Base-by-base conservation (phyloP, 2,329 filamentous ascomycete genomes). In the Albifimbria verrucaria region DNA sequence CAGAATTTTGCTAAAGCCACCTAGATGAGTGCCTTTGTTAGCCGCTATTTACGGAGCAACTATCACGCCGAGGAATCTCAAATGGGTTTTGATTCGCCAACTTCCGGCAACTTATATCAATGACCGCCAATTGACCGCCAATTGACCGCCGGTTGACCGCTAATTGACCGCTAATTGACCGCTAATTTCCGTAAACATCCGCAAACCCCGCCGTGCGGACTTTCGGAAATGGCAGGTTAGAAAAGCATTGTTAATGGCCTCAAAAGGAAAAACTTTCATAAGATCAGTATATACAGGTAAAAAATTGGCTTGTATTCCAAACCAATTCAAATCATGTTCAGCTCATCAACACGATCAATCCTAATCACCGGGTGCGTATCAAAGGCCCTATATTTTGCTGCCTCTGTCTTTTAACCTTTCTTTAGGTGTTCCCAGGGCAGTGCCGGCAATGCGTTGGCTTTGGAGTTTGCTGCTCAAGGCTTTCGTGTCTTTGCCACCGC, bases 401-500 rank as follows among this genome's bases (percentile, higher is more conserved):
- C 41, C 15, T 21, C n/a, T 21, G 41, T n/a, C 41, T 43, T n/a
- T 9, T 21, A n/a, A n/a, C 20, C n/a, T 43, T 43, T n/a, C 7
- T 9, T n/a, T 7, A 44, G 42, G 7, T 44, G 42, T 15, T 18
- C 32, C 12, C 15, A 17, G 4, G 26, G 20, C 11, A 50, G 55
- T 41, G 55, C 53, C 3, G 53, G 55, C n/a, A 45, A 56, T 36
- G 49, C 55, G 7, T 51, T 57, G 20, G 55, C 55, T n/a, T 41
- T 57, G 1, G 51, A 57, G 26, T 57, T 57, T 11, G 51, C 51
- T 1, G 42, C 49, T 20, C 20, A 47, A 15, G 51, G 53, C 3
- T 55, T 55, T 36, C 53, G 53, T 20, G 55, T 57, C 28, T 57
- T 57, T 42, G 53, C 55, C 10, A 57, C 55, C 10, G 55, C 51